Base-by-base conservation (phyloP, 208 protist genomes). In the Blastocrithidia nonstop region DNA sequence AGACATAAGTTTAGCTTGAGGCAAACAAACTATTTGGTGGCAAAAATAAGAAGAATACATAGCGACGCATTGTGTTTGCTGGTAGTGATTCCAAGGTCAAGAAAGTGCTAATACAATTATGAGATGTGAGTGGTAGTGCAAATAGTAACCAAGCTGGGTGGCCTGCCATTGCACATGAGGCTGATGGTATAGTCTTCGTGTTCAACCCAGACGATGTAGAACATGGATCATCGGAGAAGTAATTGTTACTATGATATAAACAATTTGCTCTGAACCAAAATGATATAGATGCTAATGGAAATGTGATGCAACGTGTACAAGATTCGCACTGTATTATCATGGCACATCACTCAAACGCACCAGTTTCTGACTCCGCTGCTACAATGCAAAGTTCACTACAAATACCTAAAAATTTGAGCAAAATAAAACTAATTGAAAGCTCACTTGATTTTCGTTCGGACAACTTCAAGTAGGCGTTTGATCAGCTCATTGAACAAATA, bases 401-500 rank as follows among this genome's bases (percentile, higher is more conserved):
- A 13, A 68, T 93, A 63, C 76, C 83, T 15, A 81, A 86, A 45
- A 65, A 65, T n/a, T 43, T 93, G 40, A 67, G 83, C 49, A 68
- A 75, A 21, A 60, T 88, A 2, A 66, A 62, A 24, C 63, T 67
- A 4, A n/a, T 93, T 16, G 71, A 84, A 48, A 89, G 77, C 17
- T 93, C 84, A 4, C 66, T 93, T 27, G 84, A 93, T 50, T 89
- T 79, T 51, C 63, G 79, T 17, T 83, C 72, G 39, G 77, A 88
- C 20, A 93, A 93, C 63, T 93, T 88, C 55, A 89, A 90, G 57
- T 68, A 75, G n/a, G 84, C 73, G 0, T 93, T 93, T 60, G 84
- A 90, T 31, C 61, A 63, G 24, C 54, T 93, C 0, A 66, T 93
- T 19, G 74, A 88, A 58, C 61, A 55, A 17, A 74, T 88, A 42